Evolutionary conservation across 257 asterid genomes (phyloP).

Genomic region (Echium plantagineum): DNA sequence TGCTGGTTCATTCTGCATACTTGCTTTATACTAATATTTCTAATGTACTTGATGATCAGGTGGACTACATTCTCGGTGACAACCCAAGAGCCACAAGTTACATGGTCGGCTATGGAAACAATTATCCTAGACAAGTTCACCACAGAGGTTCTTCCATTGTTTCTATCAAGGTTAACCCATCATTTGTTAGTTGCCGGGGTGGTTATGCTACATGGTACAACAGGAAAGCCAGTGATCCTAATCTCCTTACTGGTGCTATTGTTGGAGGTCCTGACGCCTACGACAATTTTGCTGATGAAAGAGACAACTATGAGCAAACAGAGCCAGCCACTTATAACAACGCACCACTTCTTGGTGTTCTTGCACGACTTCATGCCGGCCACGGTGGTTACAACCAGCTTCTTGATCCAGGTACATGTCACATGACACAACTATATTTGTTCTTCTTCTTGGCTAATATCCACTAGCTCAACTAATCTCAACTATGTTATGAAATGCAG

Average conservation of each 20-base stretch:
- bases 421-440: neutral
- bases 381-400: conserved; percentile 72
- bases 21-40: neutral
- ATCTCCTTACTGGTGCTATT: conserved; percentile 77
- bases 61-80: conserved; percentile 93
- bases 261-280: conserved; percentile 99
- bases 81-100: conserved; percentile 97
- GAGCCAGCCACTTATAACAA: conserved; percentile 98
- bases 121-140: conserved; percentile 80
- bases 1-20: no score
- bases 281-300: conserved; percentile 87
- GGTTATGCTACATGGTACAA: conserved; percentile 93
- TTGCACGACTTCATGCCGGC: conserved; percentile 78
- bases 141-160: conserved; percentile 96
- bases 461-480: neutral
- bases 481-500: conserved; percentile 19
- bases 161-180: conserved; percentile 52
- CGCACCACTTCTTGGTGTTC: conserved; percentile 75
- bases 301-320: conserved; percentile 92
- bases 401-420: conserved; percentile 51
- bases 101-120: conserved; percentile 97
- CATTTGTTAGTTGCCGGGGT: conserved; percentile 81
- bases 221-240: conserved; percentile 74
- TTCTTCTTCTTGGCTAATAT: neutral
- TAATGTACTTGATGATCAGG: conserved; percentile 25